A percentile compares a stretch with the other conserved stretches of the same genome.
phyloP scores from a whole-genome alignment of 768 basidiomycete species.

The Pholiota molesta region DNA sequence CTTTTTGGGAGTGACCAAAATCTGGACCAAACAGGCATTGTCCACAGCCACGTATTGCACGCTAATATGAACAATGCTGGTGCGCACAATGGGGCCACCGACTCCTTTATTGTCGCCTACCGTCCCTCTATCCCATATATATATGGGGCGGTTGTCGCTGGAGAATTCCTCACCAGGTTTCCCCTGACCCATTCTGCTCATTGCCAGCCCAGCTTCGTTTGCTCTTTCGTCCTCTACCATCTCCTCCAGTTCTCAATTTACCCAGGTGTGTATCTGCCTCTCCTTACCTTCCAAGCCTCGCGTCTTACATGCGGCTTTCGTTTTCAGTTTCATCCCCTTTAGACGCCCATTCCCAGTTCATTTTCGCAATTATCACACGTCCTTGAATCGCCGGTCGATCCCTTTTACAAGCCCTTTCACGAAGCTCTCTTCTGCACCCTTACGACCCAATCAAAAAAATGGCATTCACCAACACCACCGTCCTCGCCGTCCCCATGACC shows the following conservation, averaged over 20 bases:
- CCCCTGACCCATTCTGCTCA: not conserved
- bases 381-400: not conserved
- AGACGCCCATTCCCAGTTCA: not conserved
- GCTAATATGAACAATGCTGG: not conserved
- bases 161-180: not conserved
- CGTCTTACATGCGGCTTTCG: not conserved
- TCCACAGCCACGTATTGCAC: not conserved
- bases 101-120: not conserved
- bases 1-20: not conserved
- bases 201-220: not conserved
- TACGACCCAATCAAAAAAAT: no score
- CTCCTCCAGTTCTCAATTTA: not conserved
- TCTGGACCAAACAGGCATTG: not conserved
- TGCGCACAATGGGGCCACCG: not conserved
- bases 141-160: not conserved
- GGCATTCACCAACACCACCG: not conserved
- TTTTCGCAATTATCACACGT: not conserved
- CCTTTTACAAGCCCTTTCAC: not conserved
- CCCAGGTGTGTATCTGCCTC: not conserved
- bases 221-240: not conserved
- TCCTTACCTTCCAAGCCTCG: not conserved
- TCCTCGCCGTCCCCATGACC: not conserved
- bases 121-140: not conserved
- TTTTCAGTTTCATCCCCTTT: not conserved
- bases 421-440: not conserved